A percentile compares a stretch with the other conserved stretches of the same genome.
phyloP scores from a whole-genome alignment of 2,329 filamentous ascomycete genomes.

The Epichloe sibirici region DNA sequence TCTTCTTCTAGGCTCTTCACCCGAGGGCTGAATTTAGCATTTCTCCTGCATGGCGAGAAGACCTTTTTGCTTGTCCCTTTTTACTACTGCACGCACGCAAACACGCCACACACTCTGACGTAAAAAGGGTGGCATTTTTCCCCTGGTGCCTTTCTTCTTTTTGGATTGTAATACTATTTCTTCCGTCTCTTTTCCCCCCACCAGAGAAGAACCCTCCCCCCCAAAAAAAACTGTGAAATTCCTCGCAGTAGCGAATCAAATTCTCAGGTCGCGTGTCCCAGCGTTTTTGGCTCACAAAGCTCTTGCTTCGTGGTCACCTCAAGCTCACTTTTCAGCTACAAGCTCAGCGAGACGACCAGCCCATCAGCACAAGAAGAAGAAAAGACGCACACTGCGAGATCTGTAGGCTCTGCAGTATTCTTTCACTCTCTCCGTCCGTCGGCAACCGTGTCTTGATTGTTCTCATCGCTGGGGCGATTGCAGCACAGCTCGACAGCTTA shows the following conservation, averaged over 20 bases:
- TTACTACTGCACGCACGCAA: neutral
- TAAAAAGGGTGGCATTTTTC: neutral
- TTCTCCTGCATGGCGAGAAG: no score
- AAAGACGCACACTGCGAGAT: neutral
- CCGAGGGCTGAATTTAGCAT: no score
- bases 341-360: neutral
- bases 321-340: neutral
- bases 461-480: no score
- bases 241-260: conserved; percentile 1
- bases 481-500: no score
- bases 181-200: neutral
- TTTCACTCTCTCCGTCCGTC: no score
- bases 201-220: neutral
- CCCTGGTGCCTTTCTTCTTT: neutral
- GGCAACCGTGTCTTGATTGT: no score
- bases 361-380: neutral
- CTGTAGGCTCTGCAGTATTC: no score
- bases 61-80: neutral
- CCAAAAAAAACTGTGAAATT: neutral
- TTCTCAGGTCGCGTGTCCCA: neutral
- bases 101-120: neutral
- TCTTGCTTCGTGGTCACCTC: neutral
- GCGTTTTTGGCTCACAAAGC: neutral
- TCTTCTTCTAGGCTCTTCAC: neutral
- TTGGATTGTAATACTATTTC: conserved; percentile 4